Evolutionary conservation across 139 green algal genomes (phyloP), one percentile per base, ranked within the genome.

Genomic region (Zygnema circumcarinatum): DNA sequence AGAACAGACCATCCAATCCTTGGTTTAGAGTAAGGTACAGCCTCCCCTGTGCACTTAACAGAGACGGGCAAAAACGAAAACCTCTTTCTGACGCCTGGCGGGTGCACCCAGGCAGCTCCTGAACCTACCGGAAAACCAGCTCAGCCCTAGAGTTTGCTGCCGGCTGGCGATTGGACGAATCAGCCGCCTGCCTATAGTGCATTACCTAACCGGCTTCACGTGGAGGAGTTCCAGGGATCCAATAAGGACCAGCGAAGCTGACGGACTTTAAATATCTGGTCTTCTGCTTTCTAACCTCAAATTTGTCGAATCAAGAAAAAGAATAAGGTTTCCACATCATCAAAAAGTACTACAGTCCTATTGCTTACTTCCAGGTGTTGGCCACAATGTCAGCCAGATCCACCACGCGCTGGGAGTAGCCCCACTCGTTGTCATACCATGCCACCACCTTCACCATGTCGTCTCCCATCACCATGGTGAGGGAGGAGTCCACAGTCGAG

Each of bases 381-480:
- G 92, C 92, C 1, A 86, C 67, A 74, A 94, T 69, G 75, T 94
- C 90, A 32, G 92, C 91, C 20, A 94, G 79, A 87, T 94, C 92
- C 38, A 94, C 92, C 29, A 94, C 92, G 33, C 92, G 89, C 87
- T 94, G 92, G 54, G 82, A 88, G 86, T 94, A 94, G 38, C 80
- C 80, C 86, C 80, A 89, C 68, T 89, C 86, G 88, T 92, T 92
- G 88, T 92, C 89, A 82, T 92, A 92, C 89, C 89, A 92, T 31
- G 89, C 89, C 2, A 92, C 89, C 38, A 92, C 86, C 91, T 94
- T 94, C 67, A 94, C 87, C 82, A 94, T 92, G 86, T 94, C 92
- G 36, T 94, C 92, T 75, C 92, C 92, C 92, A 94, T 94, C 39
- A 94, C 92, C 92, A 94, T 94, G 52, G 92, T 94, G 62, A 94